Evolutionary conservation across 2,329 filamentous ascomycete genomes (phyloP).

Genomic region (Fusarium sp.): DNA sequence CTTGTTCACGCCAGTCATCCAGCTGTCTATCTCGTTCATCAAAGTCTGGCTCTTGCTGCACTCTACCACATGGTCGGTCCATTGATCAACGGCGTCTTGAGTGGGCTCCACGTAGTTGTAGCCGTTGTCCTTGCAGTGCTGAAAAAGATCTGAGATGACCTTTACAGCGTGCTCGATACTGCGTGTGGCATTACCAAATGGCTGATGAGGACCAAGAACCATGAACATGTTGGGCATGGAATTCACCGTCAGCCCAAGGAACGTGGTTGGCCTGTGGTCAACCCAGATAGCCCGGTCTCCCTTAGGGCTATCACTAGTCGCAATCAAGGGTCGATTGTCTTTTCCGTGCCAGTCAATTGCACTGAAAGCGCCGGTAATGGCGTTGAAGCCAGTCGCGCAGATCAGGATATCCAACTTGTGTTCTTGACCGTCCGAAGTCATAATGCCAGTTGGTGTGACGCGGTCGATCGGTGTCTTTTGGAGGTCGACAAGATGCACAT

Average conservation of each 20-base stretch:
- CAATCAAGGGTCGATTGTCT: conserved; percentile 21
- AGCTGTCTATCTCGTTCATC: conserved; percentile 58
- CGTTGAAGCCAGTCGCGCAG: conserved; percentile 39
- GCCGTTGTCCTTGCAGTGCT: conserved; percentile 25
- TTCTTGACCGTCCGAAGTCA: conserved; percentile 17
- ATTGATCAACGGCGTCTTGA: conserved; percentile 28
- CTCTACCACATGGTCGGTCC: conserved; percentile 61
- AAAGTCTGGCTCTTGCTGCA: conserved; percentile 60
- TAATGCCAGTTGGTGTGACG: conserved; percentile 14
- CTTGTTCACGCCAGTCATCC: conserved; percentile 70
- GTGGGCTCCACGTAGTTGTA: conserved; percentile 28
- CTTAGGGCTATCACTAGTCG: conserved; percentile 16
- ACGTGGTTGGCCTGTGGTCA: conserved; percentile 29
- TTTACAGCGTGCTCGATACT: conserved; percentile 29
- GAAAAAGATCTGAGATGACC: conserved; percentile 23
- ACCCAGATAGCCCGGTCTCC: conserved; percentile 36
- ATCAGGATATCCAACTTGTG: conserved; percentile 37
- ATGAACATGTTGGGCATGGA: conserved; percentile 46
- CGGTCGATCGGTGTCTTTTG: conserved; percentile 23
- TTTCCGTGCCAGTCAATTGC: conserved; percentile 36
- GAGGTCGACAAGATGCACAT: conserved; percentile 36
- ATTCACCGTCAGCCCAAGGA: conserved; percentile 16
- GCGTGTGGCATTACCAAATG: conserved; percentile 36
- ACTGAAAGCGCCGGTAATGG: conserved; percentile 36
- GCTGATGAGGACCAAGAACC: conserved; percentile 40